phyloP scores from a whole-genome alignment of 2,329 filamentous ascomycete species.

The Hypoxylon sp. region DNA sequence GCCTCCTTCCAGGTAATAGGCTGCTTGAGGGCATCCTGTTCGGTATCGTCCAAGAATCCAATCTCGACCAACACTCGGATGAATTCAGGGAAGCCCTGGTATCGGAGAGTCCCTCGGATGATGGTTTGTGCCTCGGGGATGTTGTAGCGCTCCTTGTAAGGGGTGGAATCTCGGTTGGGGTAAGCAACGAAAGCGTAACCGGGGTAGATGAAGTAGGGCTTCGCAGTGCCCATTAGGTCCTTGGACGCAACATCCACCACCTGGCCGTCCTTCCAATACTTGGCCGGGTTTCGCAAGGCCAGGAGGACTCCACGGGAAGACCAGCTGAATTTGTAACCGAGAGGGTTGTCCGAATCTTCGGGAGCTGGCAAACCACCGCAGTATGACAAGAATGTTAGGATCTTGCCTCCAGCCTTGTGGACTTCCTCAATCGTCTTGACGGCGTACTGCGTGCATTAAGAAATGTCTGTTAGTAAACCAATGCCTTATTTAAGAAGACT shows the following conservation, averaged over 20 bases:
- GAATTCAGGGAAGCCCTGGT: conserved; percentile 90
- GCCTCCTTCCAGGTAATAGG: conserved; percentile 86
- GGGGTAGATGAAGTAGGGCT: conserved; percentile 91
- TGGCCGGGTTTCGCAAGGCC: conserved; percentile 85
- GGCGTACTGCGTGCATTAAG: conserved; percentile 67
- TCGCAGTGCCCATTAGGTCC: conserved; percentile 87
- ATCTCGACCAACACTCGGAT: conserved; percentile 90
- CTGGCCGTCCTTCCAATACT: conserved; percentile 84
- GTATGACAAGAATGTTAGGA: conserved; percentile 84
- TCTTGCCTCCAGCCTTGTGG: conserved; percentile 89
- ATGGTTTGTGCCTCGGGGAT: conserved; percentile 93
- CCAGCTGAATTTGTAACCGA: conserved; percentile 95
- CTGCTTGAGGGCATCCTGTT: conserved; percentile 74
- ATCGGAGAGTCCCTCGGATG: conserved; percentile 86
- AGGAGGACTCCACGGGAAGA: conserved; percentile 87
- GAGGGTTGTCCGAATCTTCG: conserved; percentile 86
- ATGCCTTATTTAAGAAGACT: neutral
- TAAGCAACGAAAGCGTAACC: conserved; percentile 92
- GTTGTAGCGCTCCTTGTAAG: conserved; percentile 87
- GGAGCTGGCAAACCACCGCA: conserved; percentile 80
- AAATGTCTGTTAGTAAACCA: neutral
- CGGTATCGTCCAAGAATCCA: conserved; percentile 84
- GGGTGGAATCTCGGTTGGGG: conserved; percentile 91
- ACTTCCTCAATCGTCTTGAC: conserved; percentile 90
- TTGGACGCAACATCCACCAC: conserved; percentile 71